Conservation (phyloP, 1,139 yeast species). For the Saccharomyces hybrid region DNA sequence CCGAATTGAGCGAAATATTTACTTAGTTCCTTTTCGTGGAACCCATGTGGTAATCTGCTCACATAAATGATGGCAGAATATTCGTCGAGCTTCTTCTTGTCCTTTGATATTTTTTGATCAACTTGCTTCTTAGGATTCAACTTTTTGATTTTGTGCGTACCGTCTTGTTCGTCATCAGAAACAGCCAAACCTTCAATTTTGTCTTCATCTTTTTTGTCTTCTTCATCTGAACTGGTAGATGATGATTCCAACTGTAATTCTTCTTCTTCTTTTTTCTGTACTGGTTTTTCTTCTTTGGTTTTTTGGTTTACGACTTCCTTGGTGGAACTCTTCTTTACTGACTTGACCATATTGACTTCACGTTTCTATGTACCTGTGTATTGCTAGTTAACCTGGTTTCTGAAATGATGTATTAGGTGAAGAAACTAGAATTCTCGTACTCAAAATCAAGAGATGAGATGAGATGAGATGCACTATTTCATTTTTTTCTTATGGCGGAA, state of each 20-base stretch:
- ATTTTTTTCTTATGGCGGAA: constrained; percentile 5
- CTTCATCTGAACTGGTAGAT: not conserved
- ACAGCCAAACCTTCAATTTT: constrained; percentile 33
- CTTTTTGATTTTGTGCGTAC: constrained; percentile 27
- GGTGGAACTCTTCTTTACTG: constrained; percentile 1
- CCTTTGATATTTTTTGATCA: constrained; percentile 1
- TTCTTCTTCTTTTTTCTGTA: constrained; percentile 8
- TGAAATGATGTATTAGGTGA: not conserved
- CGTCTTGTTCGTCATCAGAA: constrained; percentile 29
- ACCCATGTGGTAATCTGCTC: constrained; percentile 89
- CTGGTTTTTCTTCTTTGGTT: constrained; percentile 15
- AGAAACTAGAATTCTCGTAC: not conserved
- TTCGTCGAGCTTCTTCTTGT: constrained; percentile 13
- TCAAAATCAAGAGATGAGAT: constrained; percentile 1
- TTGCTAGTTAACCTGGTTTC: not conserved
- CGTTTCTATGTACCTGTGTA: not conserved
- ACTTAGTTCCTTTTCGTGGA: constrained; percentile 68
- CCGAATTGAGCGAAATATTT: constrained; percentile 89
- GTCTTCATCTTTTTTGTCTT: constrained; percentile 13
- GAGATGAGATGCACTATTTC: constrained; percentile 6
- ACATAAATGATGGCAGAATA: constrained; percentile 67
- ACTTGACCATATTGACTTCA: constrained; percentile 5
- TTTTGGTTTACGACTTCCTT: constrained; percentile 5
- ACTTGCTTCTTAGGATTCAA: constrained; percentile 24
- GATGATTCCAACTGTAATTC: not conserved